Evolutionary conservation across 257 asterid genomes (phyloP), one percentile per base, ranked within the genome.

Genomic region (Penstemon newberryi): DNA sequence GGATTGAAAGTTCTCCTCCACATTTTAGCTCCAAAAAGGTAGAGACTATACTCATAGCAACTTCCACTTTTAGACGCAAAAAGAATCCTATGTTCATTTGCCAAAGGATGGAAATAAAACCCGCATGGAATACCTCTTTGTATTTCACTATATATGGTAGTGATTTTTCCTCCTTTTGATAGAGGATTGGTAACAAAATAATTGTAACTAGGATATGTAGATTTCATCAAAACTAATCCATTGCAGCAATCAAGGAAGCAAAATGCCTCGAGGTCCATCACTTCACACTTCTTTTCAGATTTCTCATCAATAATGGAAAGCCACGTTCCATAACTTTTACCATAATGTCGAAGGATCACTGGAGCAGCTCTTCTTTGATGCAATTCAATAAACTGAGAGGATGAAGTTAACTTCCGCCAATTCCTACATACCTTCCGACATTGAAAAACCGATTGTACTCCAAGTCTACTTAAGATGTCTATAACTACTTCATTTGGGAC

Each of bases 41-140:
- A 59, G 4, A 60, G 11, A 1, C 5, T 37, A 15, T 60, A 60
- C 53, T 60, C 66, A 8, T 43, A 60, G 0, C 3, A 3, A n/a
- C 8, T 8, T 44, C 4, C 13, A 42, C 6, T 18, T 8, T 5
- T 44, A 3, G 2, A 7, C 8, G 12, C 54, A 12, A 7, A 0
- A 11, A 65, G 70, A 50, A 49, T 13, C 52, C 40, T 50, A 18
- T 50, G 41, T 66, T 66, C 62, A 8, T 41, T 66, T 53, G 60
- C 61, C 60, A 52, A 51, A 13, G 62, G 70, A 66, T 66, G 60
- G 18, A 11, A 66, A 51, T 33, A 66, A 4, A 66, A 38, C 7
- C 70, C 70, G 40, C 70, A 66, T 51, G 49, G 37, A 38, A 6
- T 3, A 43, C 13, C 13, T 10, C 58, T 12, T 2, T 4, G 3